A percentile compares a stretch with the other conserved stretches of the same genome.
Evolutionary conservation across 768 basidiomycete genomes (phyloP).

Genomic region (Pleurotus tuoliensis): DNA sequence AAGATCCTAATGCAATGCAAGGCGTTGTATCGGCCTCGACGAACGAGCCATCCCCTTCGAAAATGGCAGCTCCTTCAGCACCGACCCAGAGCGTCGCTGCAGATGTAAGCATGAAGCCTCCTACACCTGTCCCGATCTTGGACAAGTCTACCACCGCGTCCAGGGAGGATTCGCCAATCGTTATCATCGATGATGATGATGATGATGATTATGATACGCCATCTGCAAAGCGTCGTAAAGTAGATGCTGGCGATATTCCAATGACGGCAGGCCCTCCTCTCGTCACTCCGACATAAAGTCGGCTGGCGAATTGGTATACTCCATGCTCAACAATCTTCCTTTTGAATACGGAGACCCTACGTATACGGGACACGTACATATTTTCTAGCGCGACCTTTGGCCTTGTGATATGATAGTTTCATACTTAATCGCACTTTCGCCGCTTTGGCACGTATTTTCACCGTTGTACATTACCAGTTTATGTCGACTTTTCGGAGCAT

Average conservation of each 20-base stretch:
- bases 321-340: not conserved
- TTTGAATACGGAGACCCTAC: not conserved
- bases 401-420: not conserved
- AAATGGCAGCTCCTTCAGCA: not conserved
- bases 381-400: not conserved
- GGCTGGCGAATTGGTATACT: not conserved
- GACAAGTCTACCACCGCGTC: conserved; percentile 12
- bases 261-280: not conserved
- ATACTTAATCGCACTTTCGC: conserved; percentile 3
- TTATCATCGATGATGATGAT: conserved; percentile 65
- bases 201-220: conserved; percentile 50
- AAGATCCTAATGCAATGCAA: conserved; percentile 6
- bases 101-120: conserved; percentile 15
- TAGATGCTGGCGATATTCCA: conserved; percentile 20
- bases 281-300: not conserved
- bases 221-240: conserved; percentile 52
- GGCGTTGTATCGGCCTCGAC: conserved; percentile 3
- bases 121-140: conserved; percentile 29
- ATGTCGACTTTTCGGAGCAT: conserved; percentile 7
- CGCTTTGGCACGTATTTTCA: not conserved
- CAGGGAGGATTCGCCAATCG: conserved; percentile 43
- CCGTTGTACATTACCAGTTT: conserved; percentile 1
- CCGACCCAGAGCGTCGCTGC: not conserved
- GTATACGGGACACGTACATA: not conserved
- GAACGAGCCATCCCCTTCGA: not conserved